Conservation (phyloP, 495 filamentous ascomycete species). For the Penicillium psychrofluorescens region DNA sequence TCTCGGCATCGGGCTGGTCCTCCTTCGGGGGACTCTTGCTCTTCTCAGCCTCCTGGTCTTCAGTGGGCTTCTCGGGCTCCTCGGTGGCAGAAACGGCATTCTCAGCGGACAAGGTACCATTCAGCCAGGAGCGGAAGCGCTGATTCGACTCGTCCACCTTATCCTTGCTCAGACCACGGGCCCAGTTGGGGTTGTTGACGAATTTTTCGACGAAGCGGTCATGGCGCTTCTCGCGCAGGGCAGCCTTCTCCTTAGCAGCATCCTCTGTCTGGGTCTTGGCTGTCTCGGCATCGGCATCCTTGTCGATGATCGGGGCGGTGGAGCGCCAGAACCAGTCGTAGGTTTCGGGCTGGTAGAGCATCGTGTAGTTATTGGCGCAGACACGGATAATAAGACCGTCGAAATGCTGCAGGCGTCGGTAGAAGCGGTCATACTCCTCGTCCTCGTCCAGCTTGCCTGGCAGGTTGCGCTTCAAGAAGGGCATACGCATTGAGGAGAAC, state of each 20-base stretch:
- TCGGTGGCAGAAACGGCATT: conserved; percentile 8
- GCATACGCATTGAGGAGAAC: conserved; percentile 54
- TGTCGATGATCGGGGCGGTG: conserved; percentile 10
- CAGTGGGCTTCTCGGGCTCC: conserved; percentile 2
- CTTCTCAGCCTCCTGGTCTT: conserved; percentile 2
- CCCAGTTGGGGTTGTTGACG: conserved; percentile 69
- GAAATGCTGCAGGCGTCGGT: conserved; percentile 51
- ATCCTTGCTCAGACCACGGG: conserved; percentile 61
- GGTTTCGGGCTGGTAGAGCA: conserved; percentile 67
- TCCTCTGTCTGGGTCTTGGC: conserved; percentile 34
- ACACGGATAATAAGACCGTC: conserved; percentile 76
- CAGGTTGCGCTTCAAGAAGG: conserved; percentile 68
- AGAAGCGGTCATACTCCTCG: conserved; percentile 40
- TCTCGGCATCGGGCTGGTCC: conserved; percentile 27
- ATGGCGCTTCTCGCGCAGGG: conserved; percentile 48
- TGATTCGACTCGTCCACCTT: conserved; percentile 64
- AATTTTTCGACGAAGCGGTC: conserved; percentile 65
- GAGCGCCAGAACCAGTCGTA: conserved; percentile 52
- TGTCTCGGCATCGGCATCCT: conserved; percentile 15
- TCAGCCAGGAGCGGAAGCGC: conserved; percentile 45
- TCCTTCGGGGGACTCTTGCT: not conserved
- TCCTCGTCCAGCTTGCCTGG: conserved; percentile 46
- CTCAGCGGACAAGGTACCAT: conserved; percentile 21
- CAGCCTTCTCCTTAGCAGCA: conserved; percentile 29
- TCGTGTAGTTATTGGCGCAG: conserved; percentile 73